Conservation (phyloP, 2,329 filamentous ascomycete genomes). For the Huntiella bhutanensis region DNA sequence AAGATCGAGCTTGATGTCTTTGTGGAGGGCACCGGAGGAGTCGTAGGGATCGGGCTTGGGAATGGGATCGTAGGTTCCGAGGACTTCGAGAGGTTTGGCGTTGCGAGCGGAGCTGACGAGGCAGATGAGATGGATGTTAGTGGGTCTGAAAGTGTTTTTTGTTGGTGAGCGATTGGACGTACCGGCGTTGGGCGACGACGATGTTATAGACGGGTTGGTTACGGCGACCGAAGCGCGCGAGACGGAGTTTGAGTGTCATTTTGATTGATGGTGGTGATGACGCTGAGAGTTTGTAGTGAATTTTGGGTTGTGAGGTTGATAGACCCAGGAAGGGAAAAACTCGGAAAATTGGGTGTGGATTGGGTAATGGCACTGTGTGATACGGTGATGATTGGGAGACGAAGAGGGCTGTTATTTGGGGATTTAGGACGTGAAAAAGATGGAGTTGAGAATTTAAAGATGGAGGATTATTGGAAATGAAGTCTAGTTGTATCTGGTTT, state of each 20-base stretch:
- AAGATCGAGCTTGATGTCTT: constrained; percentile 77
- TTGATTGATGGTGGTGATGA: constrained; percentile 14
- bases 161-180: constrained; percentile 17
- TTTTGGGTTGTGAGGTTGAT: constrained; percentile 2
- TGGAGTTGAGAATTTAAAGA: background rate
- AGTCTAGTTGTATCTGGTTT: too few species aligned
- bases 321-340: background rate
- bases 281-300: background rate
- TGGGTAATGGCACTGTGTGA: background rate
- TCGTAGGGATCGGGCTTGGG: constrained; percentile 42
- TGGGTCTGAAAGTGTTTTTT: background rate
- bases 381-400: background rate
- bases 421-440: background rate
- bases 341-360: background rate
- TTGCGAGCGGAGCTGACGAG: constrained; percentile 60
- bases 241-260: constrained; percentile 88
- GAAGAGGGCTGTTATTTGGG: background rate
- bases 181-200: constrained; percentile 84
- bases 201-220: constrained; percentile 96
- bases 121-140: constrained; percentile 3
- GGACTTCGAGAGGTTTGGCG: constrained; percentile 79
- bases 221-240: constrained; percentile 79
- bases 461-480: background rate
- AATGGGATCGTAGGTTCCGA: constrained; percentile 57
- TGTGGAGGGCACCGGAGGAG: constrained; percentile 48